Evolutionary conservation across 2,329 filamentous ascomycete species (phyloP).

Genomic region (Aurifilum marmelostoma): DNA sequence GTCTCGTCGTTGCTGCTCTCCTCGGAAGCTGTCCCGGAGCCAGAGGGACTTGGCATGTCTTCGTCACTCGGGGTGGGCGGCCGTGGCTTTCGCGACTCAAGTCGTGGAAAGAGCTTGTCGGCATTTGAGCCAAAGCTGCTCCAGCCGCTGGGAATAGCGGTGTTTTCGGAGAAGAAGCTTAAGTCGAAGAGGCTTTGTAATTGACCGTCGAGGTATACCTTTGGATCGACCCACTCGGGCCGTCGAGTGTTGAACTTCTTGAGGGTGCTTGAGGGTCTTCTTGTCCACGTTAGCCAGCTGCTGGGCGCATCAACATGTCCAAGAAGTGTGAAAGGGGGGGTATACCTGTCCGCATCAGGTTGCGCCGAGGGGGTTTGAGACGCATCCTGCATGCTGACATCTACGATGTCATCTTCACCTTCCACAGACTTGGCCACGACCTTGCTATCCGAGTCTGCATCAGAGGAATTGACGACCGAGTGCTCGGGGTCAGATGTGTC

Average conservation of each 20-base stretch:
- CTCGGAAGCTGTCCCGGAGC: constrained; percentile 52
- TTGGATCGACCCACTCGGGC: constrained; percentile 57
- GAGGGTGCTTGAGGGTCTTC: constrained; percentile 39
- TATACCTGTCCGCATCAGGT: constrained; percentile 36
- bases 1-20: constrained; percentile 60
- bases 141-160: constrained; percentile 72
- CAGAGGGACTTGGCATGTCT: constrained; percentile 52
- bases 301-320: neutral
- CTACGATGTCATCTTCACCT: constrained; percentile 87
- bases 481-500: constrained; percentile 69
- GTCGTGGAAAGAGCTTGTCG: constrained; percentile 59
- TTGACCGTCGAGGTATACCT: constrained; percentile 61
- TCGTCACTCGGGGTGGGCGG: constrained; percentile 48
- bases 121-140: constrained; percentile 56
- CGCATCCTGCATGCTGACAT: constrained; percentile 80
- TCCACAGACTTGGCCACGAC: constrained; percentile 79
- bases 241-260: constrained; percentile 53
- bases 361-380: constrained; percentile 36
- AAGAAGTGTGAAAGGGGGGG: neutral
- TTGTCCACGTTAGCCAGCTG: constrained; percentile 13
- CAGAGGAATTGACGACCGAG: constrained; percentile 65
- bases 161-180: constrained; percentile 64
- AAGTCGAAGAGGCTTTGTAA: constrained; percentile 78
- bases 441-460: constrained; percentile 65
- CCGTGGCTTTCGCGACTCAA: constrained; percentile 51